Conservation (phyloP, 1,139 yeast genomes). For the Pichia sp. region DNA sequence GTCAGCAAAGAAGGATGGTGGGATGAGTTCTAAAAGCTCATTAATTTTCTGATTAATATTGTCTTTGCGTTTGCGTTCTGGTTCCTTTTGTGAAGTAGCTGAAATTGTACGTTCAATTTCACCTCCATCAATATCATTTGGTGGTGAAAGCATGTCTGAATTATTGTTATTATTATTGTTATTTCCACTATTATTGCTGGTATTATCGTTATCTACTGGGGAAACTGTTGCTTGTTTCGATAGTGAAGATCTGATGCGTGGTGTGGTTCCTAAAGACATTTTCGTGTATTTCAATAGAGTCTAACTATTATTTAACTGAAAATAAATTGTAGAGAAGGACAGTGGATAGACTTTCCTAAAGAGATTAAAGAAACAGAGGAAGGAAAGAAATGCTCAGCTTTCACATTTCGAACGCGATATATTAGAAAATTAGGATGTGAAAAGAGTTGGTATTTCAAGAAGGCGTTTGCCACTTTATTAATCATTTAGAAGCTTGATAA, state of each 20-base stretch:
- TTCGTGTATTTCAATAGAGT: background rate
- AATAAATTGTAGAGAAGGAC: no score
- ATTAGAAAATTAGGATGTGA: no score
- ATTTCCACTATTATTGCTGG: no score
- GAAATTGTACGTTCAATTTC: background rate
- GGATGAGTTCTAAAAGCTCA: slow-evolving; percentile 66
- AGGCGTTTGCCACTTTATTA: no score
- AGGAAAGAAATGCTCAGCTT: no score
- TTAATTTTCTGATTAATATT: slow-evolving; percentile 86
- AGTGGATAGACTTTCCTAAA: no score
- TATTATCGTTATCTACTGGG: background rate
- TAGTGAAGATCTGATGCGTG: slow-evolving; percentile 13
- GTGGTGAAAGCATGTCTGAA: slow-evolving; percentile 9
- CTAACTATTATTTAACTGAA: no score
- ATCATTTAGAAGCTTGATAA: no score
- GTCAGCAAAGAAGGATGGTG: slow-evolving; percentile 48
- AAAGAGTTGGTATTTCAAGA: no score
- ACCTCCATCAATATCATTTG: slow-evolving; percentile 3
- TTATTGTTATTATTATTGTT: background rate
- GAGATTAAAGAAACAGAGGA: no score
- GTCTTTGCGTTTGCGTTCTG: slow-evolving; percentile 69
- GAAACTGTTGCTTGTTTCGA: slow-evolving; percentile 5
- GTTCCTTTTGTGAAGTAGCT: slow-evolving; percentile 26
- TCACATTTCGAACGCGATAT: no score
- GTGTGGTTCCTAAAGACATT: slow-evolving; percentile 9